Base-by-base conservation (phyloP, 257 asterid genomes). In the Thymus quinquecostatus region DNA sequence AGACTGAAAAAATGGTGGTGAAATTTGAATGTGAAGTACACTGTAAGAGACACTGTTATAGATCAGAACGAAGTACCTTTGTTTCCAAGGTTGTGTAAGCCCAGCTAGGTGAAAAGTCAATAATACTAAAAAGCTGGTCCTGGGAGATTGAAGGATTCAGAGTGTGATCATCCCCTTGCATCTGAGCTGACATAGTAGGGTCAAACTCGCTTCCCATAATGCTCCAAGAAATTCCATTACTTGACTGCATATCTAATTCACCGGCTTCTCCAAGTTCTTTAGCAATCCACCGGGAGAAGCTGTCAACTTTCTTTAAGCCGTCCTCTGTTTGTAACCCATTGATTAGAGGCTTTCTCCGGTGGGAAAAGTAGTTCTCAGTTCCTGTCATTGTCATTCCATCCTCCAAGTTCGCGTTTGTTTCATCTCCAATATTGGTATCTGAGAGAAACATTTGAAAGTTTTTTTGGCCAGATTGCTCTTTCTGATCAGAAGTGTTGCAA, bases 201-300 rank as follows among this genome's bases (percentile, higher is more conserved):
- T 81, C 89, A 77, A 83, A 88, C 73, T 84, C 97, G 36, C 74
- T 80, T 45, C 89, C 90, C 75, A 88, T 82, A 51, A 72, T 80
- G 75, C 81, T 80, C 98, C 98, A 92, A 8, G 97, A 78, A 68
- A 79, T 73, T 66, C 82, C 93, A 77, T 75, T 79, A 81, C 73
- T 87, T 40, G 92, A 71, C 48, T 80, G 86, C 87, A 84, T 82
- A 64, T 85, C 79, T 77, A 90, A 78, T 58, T 82, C 96, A 56
- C 79, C 93, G 63, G 78, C 86, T 48, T 90, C 96, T 75, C 89
- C 95, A 49, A 90, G 85, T 81, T 90, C 97, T 81, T 88, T 90
- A 44, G 84, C 89, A 33, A 88, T 84, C 98, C 98, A 93, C 68
- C 96, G 83, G 71, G 97, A 90, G 83, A 93, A 93, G 84, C 98